Base-by-base conservation (phyloP, 208 protist species). In the Leptomonas pyrrhocoris region DNA sequence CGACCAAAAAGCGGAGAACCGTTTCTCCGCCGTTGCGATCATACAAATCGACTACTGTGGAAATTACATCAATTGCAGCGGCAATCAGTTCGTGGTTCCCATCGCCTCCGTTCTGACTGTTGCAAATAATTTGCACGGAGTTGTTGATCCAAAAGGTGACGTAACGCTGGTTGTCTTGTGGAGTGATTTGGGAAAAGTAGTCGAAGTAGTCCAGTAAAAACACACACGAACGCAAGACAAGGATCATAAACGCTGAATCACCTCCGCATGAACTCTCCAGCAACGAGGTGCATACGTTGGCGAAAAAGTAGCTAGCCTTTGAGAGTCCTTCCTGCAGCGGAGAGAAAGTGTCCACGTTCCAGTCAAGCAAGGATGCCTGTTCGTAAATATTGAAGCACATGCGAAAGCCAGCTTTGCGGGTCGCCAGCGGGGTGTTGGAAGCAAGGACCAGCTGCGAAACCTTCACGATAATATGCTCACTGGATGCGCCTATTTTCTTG, bases 341-440 rank as follows among this genome's bases (percentile, higher is more conserved):
- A 30, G 88, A 94, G 28, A 94, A 70, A 15, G 73, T 71, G 9
- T 89, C 85, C 8, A 96, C 85, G 69, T 94, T 87, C 89, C 92
- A 96, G 53, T 96, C 89, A 30, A 96, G 77, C n/a, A 82, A 43
- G 9, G 88, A 77, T n/a, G 80, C 77, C 55, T 90, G 87, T 68
- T 96, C 88, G 68, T 94, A 96, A 38, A 88, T 83, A 53, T 92
- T 92, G 68, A 80, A 93, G 60, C 89, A 93, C 89, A 96, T 94
- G 28, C 86, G 79, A 74, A 96, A 96, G 23, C 81, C 89, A 43
- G 92, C 88, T 59, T 93, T 94, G 28, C 79, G 79, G 23, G 93
- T 65, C 23, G 77, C 58, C 15, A 77, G 19, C 38, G 90, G 62
- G 3, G 42, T 28, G 57, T 54, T 65, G 46, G 58, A 23, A 55